Evolutionary conservation across 2,329 filamentous ascomycete genomes (phyloP), one percentile per base, ranked within the genome.

Genomic region (Diplodia scrobiculata): DNA sequence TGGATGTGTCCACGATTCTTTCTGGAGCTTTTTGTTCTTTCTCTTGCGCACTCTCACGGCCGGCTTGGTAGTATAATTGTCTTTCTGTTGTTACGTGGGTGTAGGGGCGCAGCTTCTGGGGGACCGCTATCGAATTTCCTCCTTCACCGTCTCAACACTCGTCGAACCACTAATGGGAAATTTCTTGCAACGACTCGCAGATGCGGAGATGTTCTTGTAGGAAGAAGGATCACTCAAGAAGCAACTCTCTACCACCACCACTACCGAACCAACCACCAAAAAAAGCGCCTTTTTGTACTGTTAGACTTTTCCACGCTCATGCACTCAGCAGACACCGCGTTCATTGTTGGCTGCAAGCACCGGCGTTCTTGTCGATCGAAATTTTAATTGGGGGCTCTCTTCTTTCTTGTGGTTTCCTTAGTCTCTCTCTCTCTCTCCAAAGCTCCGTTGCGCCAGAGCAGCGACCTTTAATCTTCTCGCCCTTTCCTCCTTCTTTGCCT

Each of bases 1-100:
- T 66, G 63, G 63, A 66, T 66, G 63, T 66, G 63, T 66, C 63
- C 63, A 66, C 63, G 63, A 66, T 66, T 65, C 63, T 65, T 65
- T 65, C 50, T 65, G 51, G n/a, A 36, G 63, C 38, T 65, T 65
- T 51, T 54, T 50, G 27, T 65, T 25, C 53, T 29, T 50, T 66
- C 34, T 29, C 51, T 51, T 17, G 53, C 38, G 51, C 52, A 55
- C 51, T 65, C 51, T 66, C 53, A 66, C 63, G 63, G 63, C 63
- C 63, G 63, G 63, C 63, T 59, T 66, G 63, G 63, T 66, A 66
- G 52, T 47, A 59, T 66, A 66, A 66, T 66, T 27, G 53, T 58
- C 47, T 54, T 66, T 66, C 27, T 66, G 52, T 66, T 52, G 29
- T 66, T 59, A 48, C 58, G 45, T 62, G 58, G 58, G 45, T 62